Conservation (phyloP, 257 asterid species). For the Lycium ferocissimum region DNA sequence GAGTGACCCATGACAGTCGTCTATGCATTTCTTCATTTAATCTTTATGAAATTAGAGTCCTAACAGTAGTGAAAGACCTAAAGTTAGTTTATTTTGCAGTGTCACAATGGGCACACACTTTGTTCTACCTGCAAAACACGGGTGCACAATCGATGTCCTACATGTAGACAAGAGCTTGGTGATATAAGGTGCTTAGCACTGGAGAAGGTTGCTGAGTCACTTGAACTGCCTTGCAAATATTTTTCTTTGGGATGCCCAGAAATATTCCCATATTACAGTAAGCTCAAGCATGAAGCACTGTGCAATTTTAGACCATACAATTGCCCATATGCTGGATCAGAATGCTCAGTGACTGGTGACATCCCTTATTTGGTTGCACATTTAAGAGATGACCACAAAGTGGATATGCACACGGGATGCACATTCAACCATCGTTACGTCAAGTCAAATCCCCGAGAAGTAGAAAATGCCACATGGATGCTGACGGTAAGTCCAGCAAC, state of each 20-base stretch:
- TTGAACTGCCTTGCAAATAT: constrained; percentile 84
- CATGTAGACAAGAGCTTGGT: constrained; percentile 94
- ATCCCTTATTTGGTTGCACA: constrained; percentile 78
- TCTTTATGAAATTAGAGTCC: neutral
- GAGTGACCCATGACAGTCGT: neutral
- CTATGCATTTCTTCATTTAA: neutral
- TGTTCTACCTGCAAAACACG: constrained; percentile 88
- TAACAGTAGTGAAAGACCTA: neutral
- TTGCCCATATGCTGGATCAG: constrained; percentile 89
- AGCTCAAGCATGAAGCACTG: constrained; percentile 72
- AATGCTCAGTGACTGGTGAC: constrained; percentile 72
- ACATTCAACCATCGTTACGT: constrained; percentile 86
- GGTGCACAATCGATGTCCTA: constrained; percentile 87
- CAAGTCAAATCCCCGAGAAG: constrained; percentile 85
- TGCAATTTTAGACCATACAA: constrained; percentile 75
- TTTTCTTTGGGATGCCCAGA: constrained; percentile 77
- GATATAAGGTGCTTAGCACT: constrained; percentile 90
- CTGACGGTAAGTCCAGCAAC: constrained; percentile 60
- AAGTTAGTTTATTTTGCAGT: constrained; percentile 49
- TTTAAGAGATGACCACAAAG: constrained; percentile 82
- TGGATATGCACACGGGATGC: constrained; percentile 90
- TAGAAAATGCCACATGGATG: constrained; percentile 92
- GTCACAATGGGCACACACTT: constrained; percentile 92
- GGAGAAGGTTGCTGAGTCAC: constrained; percentile 87
- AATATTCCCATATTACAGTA: constrained; percentile 83